Base-by-base conservation (phyloP, 148 eudicot genomes). In the Rhododendron mucronatum region DNA sequence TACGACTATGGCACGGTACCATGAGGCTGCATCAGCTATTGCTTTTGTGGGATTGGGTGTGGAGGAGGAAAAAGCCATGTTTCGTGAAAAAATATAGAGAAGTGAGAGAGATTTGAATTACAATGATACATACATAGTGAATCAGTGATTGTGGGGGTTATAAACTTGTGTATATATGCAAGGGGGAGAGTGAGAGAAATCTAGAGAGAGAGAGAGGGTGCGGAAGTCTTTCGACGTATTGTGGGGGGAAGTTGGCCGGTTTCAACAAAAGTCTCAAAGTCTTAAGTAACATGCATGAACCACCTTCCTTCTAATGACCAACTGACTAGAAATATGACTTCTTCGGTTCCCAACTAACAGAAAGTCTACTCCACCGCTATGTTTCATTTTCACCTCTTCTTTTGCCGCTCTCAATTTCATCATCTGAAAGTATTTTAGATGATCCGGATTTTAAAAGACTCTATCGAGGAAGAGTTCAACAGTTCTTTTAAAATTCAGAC, bases 21-120 rank as follows among this genome's bases (percentile, higher is more conserved):
- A 82, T 33, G 88, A 59, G 15, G 55, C 67, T 55, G 61, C 57
- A 55, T 86, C 63, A 39, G 80, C 57, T 37, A 71, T 48, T 18
- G 73, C 73, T 39, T 37, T 82, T 20, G 11, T 82, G 30, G 75
- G 41, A 30, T 82, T 82, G 16, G 23, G 23, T n/a, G 14, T 20
- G 65, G 65, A 61, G 26, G 55, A 2, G 41, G 53, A 18, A 18
- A 28, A n/a, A 37, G 20, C 33, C 84, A 61, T 82, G 65, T 59
- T 21, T 59, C 65, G 6, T 20, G 16, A 51, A 51, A 51, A 13
- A 13, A 51, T 51, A 44, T 35, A 78, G 83, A 57, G 84, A 63
- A 44, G 37, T 26, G 77, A 44, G 74, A 44, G 59, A 45, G 83
- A 57, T 69, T 33, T 57, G 23, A 7, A 20, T 20, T 57, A 16